Conservation (phyloP, 257 asterid genomes). For the Solanum chiquidenum region DNA sequence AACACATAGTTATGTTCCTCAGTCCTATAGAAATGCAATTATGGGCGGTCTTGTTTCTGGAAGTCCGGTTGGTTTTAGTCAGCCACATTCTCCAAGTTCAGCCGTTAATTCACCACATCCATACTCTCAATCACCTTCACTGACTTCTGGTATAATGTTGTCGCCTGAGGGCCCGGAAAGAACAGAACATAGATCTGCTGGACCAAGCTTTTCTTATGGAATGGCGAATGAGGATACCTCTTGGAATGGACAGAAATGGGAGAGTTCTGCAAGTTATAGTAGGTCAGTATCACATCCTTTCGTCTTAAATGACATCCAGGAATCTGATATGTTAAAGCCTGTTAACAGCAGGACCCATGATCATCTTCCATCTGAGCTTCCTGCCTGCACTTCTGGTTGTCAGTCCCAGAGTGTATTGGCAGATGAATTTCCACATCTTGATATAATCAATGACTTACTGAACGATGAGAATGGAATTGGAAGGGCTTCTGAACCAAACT, state of each 20-base stretch:
- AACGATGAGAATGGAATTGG: neutral
- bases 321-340: conserved; percentile 27
- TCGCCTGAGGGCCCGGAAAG: conserved; percentile 33
- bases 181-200: conserved; percentile 31
- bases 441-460: neutral
- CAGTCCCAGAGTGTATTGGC: neutral
- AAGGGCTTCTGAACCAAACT: neutral
- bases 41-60: conserved; percentile 41
- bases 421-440: neutral
- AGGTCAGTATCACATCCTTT: conserved; percentile 14
- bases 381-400: neutral
- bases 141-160: conserved; percentile 31
- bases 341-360: conserved; percentile 33
- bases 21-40: conserved; percentile 76
- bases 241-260: conserved; percentile 49
- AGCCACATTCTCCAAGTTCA: conserved; percentile 36
- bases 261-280: conserved; percentile 34
- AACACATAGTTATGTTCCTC: conserved; percentile 47
- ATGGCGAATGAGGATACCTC: conserved; percentile 30
- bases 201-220: conserved; percentile 47
- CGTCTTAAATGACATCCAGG: conserved; percentile 24
- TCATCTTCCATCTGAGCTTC: conserved; percentile 27
- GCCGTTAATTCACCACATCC: conserved; percentile 24
- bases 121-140: conserved; percentile 30
- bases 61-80: conserved; percentile 33